Conservation (phyloP, 2,329 filamentous ascomycete genomes). For the Aspergillus tubingensis region DNA sequence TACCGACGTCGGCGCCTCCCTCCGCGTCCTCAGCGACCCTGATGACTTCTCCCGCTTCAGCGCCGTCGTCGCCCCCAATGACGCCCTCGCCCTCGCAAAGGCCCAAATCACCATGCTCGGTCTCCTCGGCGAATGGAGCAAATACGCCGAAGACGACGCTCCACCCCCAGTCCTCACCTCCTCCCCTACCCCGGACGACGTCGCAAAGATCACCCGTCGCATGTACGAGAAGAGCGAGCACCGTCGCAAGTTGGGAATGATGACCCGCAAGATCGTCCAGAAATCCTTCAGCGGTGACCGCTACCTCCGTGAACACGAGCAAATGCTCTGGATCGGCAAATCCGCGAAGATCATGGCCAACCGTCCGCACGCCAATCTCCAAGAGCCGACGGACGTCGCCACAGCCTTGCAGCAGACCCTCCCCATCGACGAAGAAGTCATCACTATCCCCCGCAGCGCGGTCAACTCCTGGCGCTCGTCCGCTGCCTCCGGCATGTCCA, state of each 20-base stretch:
- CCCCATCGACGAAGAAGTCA: constrained; percentile 38
- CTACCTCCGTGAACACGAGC: constrained; percentile 64
- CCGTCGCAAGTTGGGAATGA: constrained; percentile 60
- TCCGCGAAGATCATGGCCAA: constrained; percentile 36
- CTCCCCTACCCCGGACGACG: constrained; percentile 53
- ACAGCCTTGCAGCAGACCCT: constrained; percentile 27
- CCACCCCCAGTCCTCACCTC: constrained; percentile 49
- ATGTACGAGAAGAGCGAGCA: constrained; percentile 64
- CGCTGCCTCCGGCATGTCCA: constrained; percentile 34
- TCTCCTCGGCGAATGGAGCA: constrained; percentile 62
- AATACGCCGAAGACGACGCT: constrained; percentile 57
- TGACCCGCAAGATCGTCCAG: constrained; percentile 59
- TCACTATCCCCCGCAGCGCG: constrained; percentile 36
- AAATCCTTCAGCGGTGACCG: constrained; percentile 61
- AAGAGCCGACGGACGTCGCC: constrained; percentile 29
- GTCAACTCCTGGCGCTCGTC: constrained; percentile 42
- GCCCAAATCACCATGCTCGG: constrained; percentile 65
- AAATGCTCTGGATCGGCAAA: constrained; percentile 58
- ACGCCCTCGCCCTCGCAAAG: constrained; percentile 60
- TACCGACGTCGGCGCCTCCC: constrained; percentile 45
- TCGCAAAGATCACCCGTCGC: constrained; percentile 55
- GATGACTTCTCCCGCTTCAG: constrained; percentile 56
- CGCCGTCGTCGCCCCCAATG: constrained; percentile 66
- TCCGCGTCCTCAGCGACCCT: constrained; percentile 44
- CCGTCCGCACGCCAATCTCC: constrained; percentile 24